These are phyloP conservation scores for Pezicula neosporulosa DNA, from an alignment of 2,329 filamentous ascomycete genomes.

Conservation along the genomic window DNA sequence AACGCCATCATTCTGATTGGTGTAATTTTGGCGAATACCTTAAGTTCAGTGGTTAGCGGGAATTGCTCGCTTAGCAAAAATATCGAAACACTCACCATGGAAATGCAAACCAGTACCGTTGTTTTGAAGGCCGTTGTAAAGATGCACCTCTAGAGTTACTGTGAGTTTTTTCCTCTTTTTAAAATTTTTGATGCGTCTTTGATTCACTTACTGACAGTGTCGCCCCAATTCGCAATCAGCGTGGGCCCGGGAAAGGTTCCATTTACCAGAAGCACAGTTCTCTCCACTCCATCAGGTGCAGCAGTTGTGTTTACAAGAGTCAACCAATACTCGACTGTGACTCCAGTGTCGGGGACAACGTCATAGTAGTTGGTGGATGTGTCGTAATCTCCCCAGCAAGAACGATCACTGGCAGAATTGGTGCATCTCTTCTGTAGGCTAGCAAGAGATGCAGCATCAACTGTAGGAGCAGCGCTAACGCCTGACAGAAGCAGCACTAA, in stretches of 20 bases:
- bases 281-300: conserved; percentile 26
- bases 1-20: conserved; percentile 38
- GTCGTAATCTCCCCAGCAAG: conserved; percentile 44
- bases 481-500: neutral
- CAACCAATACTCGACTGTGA: conserved; percentile 39
- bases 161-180: no score
- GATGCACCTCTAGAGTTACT: conserved; percentile 31
- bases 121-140: conserved; percentile 15
- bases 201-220: conserved; percentile 36
- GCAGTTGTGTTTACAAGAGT: conserved; percentile 22
- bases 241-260: conserved; percentile 28
- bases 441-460: neutral
- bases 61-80: conserved; percentile 57
- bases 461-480: neutral
- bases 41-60: conserved; percentile 56
- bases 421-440: neutral
- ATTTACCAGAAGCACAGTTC: conserved; percentile 27
- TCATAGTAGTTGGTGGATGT: conserved; percentile 37
- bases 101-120: conserved; percentile 39
- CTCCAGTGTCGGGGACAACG: conserved; percentile 36
- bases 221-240: conserved; percentile 32
- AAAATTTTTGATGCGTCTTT: no score
- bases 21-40: conserved; percentile 42
- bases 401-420: conserved; percentile 18
- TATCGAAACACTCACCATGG: conserved; percentile 52